Evolutionary conservation across 225 moss, liverwort and hornwort species (phyloP), one percentile per base, ranked within the genome.

Genomic region (Bryoerythrophyllum caledonicum): DNA sequence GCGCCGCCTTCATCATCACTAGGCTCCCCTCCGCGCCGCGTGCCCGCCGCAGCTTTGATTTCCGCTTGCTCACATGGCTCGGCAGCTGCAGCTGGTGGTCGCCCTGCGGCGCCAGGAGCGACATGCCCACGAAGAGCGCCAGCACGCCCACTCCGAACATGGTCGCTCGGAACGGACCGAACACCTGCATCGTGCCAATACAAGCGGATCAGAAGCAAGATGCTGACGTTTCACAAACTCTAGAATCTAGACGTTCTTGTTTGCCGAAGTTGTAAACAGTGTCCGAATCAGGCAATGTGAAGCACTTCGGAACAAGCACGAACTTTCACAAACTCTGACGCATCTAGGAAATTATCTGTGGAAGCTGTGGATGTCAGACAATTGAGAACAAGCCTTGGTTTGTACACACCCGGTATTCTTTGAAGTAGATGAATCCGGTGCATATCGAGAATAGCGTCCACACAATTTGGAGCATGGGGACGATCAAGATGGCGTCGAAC

Each of bases 391-490:
- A 63, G 38, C 37, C 61, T 15, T 72, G 60, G 8, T 48, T 51
- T 63, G 48, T 17, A 76, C 85, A 64, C 27, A 93, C 93, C 89
- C 86, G 76, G 51, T 93, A 93, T 69, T 93, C 93, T 80, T 88
- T 78, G 62, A 93, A 93, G 61, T 93, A 93, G 62, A 93, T 93
- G 79, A 93, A 91, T 34, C 93, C 93, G 5, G 93, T 93, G 56
- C 88, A 86, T 62, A 93, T 93, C 63, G 93, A 93, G 63, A 93
- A 93, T 78, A 91, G 91, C 7, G 93, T 93, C 93, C 93, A 93
- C 15, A 86, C 89, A 74, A 93, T 93, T 83, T 93, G 93, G 70
- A 93, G 75, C 93, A 93, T 93, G 55, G 93, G 93, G 58, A 93
- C 89, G 46, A 93, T 93, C 32, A 93, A 87, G 64, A 93, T 93